A percentile compares a stretch with the other conserved stretches of the same genome.
phyloP scores from a whole-genome alignment of 345 rosid species.

The Eucalyptus tenuipes region DNA sequence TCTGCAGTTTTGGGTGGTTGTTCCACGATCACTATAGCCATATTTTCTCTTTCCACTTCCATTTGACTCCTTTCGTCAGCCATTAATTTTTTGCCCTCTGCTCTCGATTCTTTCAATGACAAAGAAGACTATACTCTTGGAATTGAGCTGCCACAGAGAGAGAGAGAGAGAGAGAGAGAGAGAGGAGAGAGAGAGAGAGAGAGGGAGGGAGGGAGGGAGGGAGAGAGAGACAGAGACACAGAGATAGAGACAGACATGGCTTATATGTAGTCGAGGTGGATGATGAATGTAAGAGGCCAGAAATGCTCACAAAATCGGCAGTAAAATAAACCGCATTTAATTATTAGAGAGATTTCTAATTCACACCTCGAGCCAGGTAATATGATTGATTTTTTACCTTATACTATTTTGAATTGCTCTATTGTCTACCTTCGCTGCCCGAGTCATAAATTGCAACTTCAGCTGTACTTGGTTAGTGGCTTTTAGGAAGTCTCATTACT shows the following conservation, averaged over 20 bases:
- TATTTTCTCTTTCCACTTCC: neutral
- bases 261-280: neutral
- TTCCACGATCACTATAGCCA: neutral
- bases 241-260: neutral
- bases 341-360: neutral
- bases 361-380: neutral
- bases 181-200: fast-evolving
- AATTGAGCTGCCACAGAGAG: neutral
- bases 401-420: neutral
- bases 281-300: neutral
- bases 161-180: neutral
- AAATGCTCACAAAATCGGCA: neutral
- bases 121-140: neutral
- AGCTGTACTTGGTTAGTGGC: neutral
- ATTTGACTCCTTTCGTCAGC: neutral
- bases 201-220: too few species aligned
- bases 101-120: neutral
- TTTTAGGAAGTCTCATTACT: neutral
- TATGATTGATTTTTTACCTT: neutral
- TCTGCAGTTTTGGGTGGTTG: neutral
- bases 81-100: neutral
- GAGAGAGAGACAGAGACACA: too few species aligned
- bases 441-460: neutral
- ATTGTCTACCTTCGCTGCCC: neutral
- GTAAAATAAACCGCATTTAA: neutral